Conservation (phyloP, 495 filamentous ascomycete genomes). For the Symbiotaphrina buchneri region DNA sequence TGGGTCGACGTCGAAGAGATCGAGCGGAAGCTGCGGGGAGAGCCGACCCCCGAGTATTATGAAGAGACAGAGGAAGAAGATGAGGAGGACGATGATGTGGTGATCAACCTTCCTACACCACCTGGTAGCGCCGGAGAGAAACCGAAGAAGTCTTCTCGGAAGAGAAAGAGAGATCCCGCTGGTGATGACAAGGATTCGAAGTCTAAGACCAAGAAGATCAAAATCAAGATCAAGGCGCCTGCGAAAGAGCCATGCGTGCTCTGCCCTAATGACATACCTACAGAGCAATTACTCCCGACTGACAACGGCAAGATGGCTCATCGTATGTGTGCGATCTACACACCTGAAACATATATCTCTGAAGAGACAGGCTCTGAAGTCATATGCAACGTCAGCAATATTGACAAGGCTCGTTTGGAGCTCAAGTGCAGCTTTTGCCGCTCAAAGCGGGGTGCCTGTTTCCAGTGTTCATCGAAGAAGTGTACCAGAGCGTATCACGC, state of each 20-base stretch:
- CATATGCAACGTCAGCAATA: conserved; percentile 52
- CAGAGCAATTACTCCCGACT: conserved; percentile 63
- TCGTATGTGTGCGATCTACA: conserved; percentile 72
- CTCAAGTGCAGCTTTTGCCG: conserved; percentile 90
- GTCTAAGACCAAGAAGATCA: conserved; percentile 50
- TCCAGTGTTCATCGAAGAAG: conserved; percentile 92
- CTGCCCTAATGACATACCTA: conserved; percentile 80
- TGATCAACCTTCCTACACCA: conserved; percentile 54
- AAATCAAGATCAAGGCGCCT: conserved; percentile 41
- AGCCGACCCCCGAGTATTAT: conserved; percentile 72
- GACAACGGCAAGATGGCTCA: conserved; percentile 79
- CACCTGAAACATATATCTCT: conserved; percentile 73
- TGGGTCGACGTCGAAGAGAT: conserved; percentile 95
- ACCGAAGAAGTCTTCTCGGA: conserved; percentile 25
- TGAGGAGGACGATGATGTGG: conserved; percentile 40
- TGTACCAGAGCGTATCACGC: conserved; percentile 88
- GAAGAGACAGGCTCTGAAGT: conserved; percentile 46
- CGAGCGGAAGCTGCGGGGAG: conserved; percentile 79
- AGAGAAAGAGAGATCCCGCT: conserved; percentile 34
- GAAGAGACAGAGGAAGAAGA: conserved; percentile 57
- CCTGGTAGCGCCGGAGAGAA: conserved; percentile 50
- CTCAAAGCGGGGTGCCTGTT: conserved; percentile 79
- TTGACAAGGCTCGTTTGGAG: conserved; percentile 71
- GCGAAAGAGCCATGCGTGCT: conserved; percentile 73
- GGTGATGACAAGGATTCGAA: conserved; percentile 24